These are phyloP conservation scores for Allantophomopsis lycopodina DNA, from an alignment of 2,329 filamentous ascomycete species.

Conservation along the genomic window DNA sequence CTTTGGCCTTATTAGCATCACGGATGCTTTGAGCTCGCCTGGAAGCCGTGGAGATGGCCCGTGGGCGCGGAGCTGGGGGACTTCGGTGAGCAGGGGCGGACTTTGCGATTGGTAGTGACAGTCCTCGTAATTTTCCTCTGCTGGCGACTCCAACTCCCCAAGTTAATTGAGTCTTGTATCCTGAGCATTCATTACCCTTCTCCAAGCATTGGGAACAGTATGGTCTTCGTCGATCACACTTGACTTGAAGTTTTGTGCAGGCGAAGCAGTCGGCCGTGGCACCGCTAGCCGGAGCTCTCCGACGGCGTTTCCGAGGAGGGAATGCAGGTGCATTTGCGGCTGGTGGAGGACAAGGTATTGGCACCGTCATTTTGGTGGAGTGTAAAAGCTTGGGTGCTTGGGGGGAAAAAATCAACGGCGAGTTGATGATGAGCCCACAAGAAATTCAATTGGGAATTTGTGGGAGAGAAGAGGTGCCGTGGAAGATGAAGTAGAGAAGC, in stretches of 20 bases:
- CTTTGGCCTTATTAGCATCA: conserved; percentile 1
- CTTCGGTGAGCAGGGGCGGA: conserved; percentile 30
- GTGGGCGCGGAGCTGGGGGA: conserved; percentile 13
- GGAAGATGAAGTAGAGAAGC: too few species aligned
- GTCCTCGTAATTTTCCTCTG: conserved; percentile 81
- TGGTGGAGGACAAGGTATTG: conserved; percentile 16
- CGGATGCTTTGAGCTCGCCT: conserved; percentile 5
- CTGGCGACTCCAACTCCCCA: conserved; percentile 95
- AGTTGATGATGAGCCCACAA: neutral
- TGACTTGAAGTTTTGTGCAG: conserved; percentile 69
- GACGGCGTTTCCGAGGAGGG: conserved; percentile 49
- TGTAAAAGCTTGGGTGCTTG: neutral
- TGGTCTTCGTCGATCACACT: conserved; percentile 82
- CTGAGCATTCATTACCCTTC: conserved; percentile 81
- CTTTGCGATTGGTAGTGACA: conserved; percentile 61
- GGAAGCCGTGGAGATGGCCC: conserved; percentile 13
- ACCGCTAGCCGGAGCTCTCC: conserved; percentile 77
- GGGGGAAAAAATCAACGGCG: conserved; percentile 1
- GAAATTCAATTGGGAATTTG: too few species aligned
- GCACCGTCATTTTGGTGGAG: conserved; percentile 15
- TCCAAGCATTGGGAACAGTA: conserved; percentile 95
- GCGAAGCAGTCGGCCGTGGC: conserved; percentile 93
- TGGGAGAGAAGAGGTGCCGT: too few species aligned
- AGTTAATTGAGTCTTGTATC: conserved; percentile 92
- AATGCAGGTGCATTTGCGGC: conserved; percentile 14